phyloP scores from a whole-genome alignment of 2,329 filamentous ascomycete genomes.

The Colletotrichum horii region DNA sequence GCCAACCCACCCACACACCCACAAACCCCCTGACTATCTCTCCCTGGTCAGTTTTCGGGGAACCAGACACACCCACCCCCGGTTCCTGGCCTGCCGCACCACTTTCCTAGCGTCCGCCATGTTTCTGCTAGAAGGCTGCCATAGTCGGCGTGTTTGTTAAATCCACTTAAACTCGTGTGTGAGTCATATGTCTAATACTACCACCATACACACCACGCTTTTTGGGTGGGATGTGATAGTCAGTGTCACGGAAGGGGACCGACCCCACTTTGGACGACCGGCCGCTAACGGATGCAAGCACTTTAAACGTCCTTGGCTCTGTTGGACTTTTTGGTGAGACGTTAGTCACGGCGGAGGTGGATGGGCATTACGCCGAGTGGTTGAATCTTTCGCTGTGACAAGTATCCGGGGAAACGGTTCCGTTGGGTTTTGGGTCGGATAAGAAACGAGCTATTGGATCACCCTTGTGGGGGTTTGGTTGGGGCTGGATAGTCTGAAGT shows the following conservation, averaged over 20 bases:
- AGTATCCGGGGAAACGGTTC: neutral
- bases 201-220: neutral
- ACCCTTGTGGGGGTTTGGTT: neutral
- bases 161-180: neutral
- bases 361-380: neutral
- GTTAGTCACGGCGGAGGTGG: neutral
- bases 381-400: neutral
- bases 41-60: neutral
- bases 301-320: neutral
- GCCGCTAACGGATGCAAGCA: conserved; percentile 10
- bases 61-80: neutral
- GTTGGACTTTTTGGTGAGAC: neutral
- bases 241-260: neutral
- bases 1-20: neutral
- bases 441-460: neutral
- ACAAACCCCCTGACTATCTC: neutral
- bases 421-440: neutral
- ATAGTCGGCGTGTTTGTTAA: neutral
- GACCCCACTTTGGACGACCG: neutral
- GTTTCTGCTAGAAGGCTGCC: neutral
- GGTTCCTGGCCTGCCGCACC: neutral
- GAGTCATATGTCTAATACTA: neutral
- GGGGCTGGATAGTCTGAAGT: neutral
- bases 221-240: neutral
- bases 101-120: neutral